Conservation (phyloP, 2,329 filamentous ascomycete species). For the Ophiosphaerella narmari region DNA sequence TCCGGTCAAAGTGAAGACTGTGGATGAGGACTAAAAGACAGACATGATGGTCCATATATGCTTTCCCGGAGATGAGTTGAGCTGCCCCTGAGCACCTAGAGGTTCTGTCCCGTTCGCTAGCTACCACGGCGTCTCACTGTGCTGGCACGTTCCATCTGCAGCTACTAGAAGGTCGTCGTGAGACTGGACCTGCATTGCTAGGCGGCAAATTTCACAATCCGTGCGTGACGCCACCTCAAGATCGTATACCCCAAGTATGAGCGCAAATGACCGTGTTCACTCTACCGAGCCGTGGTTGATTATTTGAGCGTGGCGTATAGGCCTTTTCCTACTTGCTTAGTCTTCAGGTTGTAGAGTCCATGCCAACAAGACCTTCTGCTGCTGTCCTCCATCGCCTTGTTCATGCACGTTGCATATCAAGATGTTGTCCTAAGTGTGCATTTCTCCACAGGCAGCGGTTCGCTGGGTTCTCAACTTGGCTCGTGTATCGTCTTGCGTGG, state of each 20-base stretch:
- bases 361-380: too few species aligned
- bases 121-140: constrained; percentile 4
- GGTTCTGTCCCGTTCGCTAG: constrained; percentile 7
- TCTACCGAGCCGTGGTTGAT: neutral
- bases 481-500: neutral
- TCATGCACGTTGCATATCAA: too few species aligned
- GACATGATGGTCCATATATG: constrained; percentile 13
- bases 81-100: constrained; percentile 15
- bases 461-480: neutral
- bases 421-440: too few species aligned
- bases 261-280: neutral
- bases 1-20: constrained; percentile 24
- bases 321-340: too few species aligned
- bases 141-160: constrained; percentile 8
- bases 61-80: neutral
- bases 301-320: too few species aligned
- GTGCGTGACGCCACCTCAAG: neutral
- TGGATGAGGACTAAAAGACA: constrained; percentile 12
- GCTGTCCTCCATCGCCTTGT: too few species aligned
- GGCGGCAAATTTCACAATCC: neutral
- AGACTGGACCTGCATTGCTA: neutral
- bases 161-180: neutral
- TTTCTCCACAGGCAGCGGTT: too few species aligned
- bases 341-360: too few species aligned
- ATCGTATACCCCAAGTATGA: neutral